Base-by-base conservation (phyloP, 1,284 basidiomycete genomes). In the Tylopilus sp. region DNA sequence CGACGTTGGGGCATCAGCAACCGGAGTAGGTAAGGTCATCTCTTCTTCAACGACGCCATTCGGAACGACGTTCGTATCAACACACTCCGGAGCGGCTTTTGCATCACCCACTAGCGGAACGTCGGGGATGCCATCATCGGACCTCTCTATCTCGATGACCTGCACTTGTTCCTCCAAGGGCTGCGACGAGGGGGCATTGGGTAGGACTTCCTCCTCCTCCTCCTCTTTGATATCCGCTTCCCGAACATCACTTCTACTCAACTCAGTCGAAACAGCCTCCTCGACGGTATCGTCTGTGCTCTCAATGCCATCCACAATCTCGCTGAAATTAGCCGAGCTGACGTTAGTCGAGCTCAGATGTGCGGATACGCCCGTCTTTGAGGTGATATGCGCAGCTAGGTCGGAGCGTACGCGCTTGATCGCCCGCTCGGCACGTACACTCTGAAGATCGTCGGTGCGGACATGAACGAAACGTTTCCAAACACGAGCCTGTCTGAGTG, bases 401-500 rank as follows among this genome's bases (percentile, higher is more conserved):
- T 93, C 92, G 44, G 87, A 90, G 46, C 89, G 76, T 15, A 91
- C 89, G 37, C 88, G 82, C 70, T 92, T 90, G 66, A 94, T 89
- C 4, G 91, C 85, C 50, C 92, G 78, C 69, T 94, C 91, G 37
- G 89, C 82, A 38, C 90, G 81, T 5, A 86, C 84, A 60, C 89
- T 92, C 71, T 92, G 84, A 40, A 94, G 70, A 65, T 94, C 91
- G 62, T 94, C 92, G 4, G 82, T 84, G 53, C 90, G 79, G 16
- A 92, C 89, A 35, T 83, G 76, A 42, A 92, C 83, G 57, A 94
- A 94, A n/a, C 87, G 79, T 61, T 85, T 86, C 91, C 91, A 94
- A 2, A 81, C 73, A 44, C 86, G 79, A 36, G 81, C 73, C 49
- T 79, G 75, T 37, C 86, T 80, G 26, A 91, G 64, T 2, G 71